Evolutionary conservation across 345 rosid species (phyloP).

Genomic region (Citrus maxima): DNA sequence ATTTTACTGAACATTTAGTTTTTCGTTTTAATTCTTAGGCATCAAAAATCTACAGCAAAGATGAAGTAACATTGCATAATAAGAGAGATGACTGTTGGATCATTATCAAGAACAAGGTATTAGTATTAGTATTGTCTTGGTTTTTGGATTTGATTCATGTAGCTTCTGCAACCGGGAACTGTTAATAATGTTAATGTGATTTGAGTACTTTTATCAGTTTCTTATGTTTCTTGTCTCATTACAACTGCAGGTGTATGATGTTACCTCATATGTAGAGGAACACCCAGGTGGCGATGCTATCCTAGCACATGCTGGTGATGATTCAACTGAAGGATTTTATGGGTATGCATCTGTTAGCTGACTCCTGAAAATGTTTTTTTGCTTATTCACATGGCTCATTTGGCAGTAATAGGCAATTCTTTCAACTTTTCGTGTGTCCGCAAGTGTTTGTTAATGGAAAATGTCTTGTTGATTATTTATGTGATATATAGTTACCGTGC

Average conservation of each 20-base stretch:
- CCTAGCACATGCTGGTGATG: conserved; percentile 84
- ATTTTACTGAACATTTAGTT: neutral
- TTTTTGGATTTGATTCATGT: neutral
- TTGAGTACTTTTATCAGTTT: neutral
- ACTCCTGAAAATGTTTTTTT: neutral
- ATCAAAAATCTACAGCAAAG: conserved; percentile 44
- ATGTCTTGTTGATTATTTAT: neutral
- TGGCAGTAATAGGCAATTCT: neutral
- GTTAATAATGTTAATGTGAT: neutral
- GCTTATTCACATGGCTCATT: neutral
- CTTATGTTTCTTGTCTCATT: neutral
- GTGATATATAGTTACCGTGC: neutral
- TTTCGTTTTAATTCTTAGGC: conserved; percentile 8
- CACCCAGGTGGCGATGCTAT: conserved; percentile 98
- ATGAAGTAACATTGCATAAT: conserved; percentile 61
- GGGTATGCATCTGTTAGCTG: conserved; percentile 45
- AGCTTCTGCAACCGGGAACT: neutral
- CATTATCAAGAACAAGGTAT: conserved; percentile 74
- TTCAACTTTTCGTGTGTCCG: neutral
- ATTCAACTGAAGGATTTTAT: conserved; percentile 87
- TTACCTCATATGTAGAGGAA: conserved; percentile 90
- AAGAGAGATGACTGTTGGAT: conserved; percentile 91
- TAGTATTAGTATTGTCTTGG: conserved; percentile 34
- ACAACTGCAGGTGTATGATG: conserved; percentile 59
- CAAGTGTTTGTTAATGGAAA: neutral